Evolutionary conservation across 257 asterid genomes (phyloP).

Genomic region (Agastache rugosa): DNA sequence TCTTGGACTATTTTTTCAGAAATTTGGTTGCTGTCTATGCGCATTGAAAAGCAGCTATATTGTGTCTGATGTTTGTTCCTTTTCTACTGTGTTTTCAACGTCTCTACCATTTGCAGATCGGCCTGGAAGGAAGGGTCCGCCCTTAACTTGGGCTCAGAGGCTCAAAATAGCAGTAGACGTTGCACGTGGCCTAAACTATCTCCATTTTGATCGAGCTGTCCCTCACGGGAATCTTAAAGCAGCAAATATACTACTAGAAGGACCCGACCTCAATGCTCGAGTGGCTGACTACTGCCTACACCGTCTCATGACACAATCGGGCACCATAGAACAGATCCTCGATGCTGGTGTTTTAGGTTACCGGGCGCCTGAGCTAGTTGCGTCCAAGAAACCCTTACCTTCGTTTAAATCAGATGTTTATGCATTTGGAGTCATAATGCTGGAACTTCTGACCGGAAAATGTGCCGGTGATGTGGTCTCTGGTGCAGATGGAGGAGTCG

Average conservation of each 20-base stretch:
- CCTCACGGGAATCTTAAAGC: constrained; percentile 98
- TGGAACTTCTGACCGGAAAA: constrained; percentile 88
- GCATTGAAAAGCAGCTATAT: not conserved
- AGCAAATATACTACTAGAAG: constrained; percentile 79
- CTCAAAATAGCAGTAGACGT: constrained; percentile 93
- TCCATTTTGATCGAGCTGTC: constrained; percentile 94
- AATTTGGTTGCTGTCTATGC: not conserved
- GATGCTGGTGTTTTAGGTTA: constrained; percentile 94
- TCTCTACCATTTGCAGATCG: constrained; percentile 59
- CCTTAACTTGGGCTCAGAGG: constrained; percentile 85
- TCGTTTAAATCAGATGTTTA: constrained; percentile 94
- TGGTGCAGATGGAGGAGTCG: constrained; percentile 87
- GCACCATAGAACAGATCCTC: constrained; percentile 88
- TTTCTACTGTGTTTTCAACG: constrained; percentile 12
- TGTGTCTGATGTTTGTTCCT: not conserved
- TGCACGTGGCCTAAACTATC: constrained; percentile 99
- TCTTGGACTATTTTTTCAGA: too few relatives aligned
- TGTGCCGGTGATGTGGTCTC: constrained; percentile 97
- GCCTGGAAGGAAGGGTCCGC: constrained; percentile 86
- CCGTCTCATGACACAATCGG: constrained; percentile 95
- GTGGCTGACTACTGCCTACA: constrained; percentile 95
- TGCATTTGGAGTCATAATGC: constrained; percentile 85
- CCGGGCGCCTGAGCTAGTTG: constrained; percentile 92
- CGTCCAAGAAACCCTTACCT: constrained; percentile 84
- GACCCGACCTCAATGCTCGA: constrained; percentile 82